Evolutionary conservation across 176 grass and related monocot species (phyloP).

Genomic region (Cenchrus fungigraminus): DNA sequence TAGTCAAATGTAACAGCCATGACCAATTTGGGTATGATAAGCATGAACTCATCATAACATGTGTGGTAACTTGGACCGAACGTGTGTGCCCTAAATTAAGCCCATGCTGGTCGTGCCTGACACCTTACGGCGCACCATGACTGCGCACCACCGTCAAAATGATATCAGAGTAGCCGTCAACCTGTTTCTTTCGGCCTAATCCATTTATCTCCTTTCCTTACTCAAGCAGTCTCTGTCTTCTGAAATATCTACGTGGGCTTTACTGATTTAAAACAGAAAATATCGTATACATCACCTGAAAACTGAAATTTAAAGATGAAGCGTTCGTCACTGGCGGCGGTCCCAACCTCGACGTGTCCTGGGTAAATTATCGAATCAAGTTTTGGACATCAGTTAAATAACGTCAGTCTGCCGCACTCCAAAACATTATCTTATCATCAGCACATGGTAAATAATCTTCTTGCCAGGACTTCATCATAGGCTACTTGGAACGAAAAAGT

Average conservation of each 20-base stretch:
- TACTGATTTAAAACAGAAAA: neutral
- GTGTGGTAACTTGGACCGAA: neutral
- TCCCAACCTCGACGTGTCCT: neutral
- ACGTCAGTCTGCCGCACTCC: neutral
- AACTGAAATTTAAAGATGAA: constrained; percentile 23
- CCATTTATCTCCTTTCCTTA: neutral
- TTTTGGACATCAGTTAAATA: neutral
- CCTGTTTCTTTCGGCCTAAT: constrained; percentile 1
- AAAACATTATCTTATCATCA: neutral
- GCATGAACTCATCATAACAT: neutral
- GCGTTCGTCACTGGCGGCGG: constrained; percentile 23
- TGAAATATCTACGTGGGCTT: constrained; percentile 36
- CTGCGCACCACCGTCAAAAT: constrained; percentile 1
- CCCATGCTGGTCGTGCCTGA: constrained; percentile 17
- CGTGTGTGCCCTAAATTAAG: neutral
- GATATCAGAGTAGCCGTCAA: neutral
- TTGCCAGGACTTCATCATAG: neutral
- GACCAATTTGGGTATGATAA: neutral
- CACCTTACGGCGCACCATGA: neutral
- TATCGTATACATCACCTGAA: neutral
- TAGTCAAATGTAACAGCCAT: neutral
- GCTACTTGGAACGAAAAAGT: neutral
- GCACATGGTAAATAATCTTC: neutral
- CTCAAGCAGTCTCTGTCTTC: constrained; percentile 24
- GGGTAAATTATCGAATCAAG: neutral